Conservation (phyloP, 2,329 filamentous ascomycete genomes). For the Albophoma yamanashiensis region DNA sequence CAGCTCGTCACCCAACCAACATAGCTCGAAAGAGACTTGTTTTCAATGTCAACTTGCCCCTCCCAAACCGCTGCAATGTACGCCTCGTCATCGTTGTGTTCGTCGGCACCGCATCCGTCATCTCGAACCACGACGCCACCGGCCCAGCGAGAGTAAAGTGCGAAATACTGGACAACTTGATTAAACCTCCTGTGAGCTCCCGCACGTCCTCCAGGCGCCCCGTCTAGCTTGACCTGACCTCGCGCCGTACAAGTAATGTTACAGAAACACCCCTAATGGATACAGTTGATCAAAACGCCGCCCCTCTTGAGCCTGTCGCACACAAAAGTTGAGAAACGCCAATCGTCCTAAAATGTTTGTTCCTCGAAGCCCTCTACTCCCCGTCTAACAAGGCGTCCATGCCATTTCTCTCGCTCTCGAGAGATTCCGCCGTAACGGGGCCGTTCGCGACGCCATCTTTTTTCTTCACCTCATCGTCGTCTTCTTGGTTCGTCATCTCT, state of each 20-base stretch:
- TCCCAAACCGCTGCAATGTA: background rate
- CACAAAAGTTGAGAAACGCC: background rate
- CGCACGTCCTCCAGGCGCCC: background rate
- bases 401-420: slow-evolving; percentile 35
- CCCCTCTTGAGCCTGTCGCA: background rate
- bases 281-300: background rate
- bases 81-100: background rate
- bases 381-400: slow-evolving; percentile 34
- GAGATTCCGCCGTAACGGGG: slow-evolving; percentile 28
- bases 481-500: slow-evolving; percentile 43
- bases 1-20: background rate
- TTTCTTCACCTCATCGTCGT: slow-evolving; percentile 33
- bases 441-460: slow-evolving; percentile 14
- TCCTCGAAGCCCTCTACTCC: slow-evolving; percentile 16
- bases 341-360: background rate
- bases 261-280: background rate
- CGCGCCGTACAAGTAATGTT: background rate
- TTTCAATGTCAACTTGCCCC: no score
- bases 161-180: background rate
- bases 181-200: background rate
- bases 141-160: background rate
- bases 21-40: background rate
- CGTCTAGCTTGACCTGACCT: background rate
- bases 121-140: background rate
- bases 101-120: background rate